Evolutionary conservation across 2,329 filamentous ascomycete species (phyloP), one percentile per base, ranked within the genome.

Genomic region (Pseudocercospora pini-densiflorae): DNA sequence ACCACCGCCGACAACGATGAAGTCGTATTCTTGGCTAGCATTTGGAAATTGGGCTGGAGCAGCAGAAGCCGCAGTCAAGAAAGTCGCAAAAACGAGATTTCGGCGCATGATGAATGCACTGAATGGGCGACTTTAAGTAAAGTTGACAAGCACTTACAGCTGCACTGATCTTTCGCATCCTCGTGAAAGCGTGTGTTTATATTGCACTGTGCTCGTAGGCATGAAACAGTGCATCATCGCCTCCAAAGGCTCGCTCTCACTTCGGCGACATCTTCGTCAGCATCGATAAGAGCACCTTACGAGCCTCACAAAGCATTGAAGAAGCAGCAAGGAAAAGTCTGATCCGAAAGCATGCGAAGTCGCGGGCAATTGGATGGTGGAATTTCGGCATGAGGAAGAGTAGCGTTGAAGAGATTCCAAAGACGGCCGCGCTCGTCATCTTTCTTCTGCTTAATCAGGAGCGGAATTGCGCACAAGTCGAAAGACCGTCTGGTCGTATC

Each of bases 1-100:
- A 14, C 75, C 74, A 31, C 73, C 74, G 10, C 74, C 74, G n/a
- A 75, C 68, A 8, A 76, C 67, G 31, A 76, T 63, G 29, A 72
- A 75, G 68, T 76, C 73, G 62, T 68, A 64, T 10, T 58, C 40
- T 21, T 6, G 40, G 14, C 53, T 51, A 14, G n/a, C 12, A n/a
- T 43, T 55, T 2, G 5, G 9, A 1, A 57, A 16, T 1, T 36
- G 19, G 16, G 62, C 16, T 51, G 62, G 54, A 31, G 23, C 62
- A 29, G 62, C 55, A 9, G 59, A 31, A 8, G 55, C 43, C 31
- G 62, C 33, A 43, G 62, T 31, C 9, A 29, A 43, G 9, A 64
- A 29, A 4, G 45, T n/a, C 3, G 40, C 10, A 43, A 3, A 14
- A 14, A n/a, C 8, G 40, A 9, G n/a, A 47, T n/a, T 16, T 21